Conservation (phyloP, 345 rosid genomes). For the Lepidium didymum region DNA sequence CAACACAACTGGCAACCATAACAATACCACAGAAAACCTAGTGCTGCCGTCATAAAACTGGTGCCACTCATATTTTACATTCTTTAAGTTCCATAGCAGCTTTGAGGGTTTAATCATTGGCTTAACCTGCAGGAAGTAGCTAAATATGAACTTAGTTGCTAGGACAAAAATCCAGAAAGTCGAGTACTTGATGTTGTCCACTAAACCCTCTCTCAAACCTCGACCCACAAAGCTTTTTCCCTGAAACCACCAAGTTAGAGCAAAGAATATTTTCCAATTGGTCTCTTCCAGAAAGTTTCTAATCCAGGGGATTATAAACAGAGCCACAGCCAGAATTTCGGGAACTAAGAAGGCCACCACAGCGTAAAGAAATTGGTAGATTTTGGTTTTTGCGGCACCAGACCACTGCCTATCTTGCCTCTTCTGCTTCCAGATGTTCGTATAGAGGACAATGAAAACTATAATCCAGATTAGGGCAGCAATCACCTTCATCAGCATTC, state of each 20-base stretch:
- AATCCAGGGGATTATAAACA: slow-evolving; percentile 82
- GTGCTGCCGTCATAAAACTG: slow-evolving; percentile 49
- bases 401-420: slow-evolving; percentile 52
- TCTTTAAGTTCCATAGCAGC: slow-evolving; percentile 33
- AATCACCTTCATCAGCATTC: slow-evolving; percentile 67
- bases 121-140: slow-evolving; percentile 81
- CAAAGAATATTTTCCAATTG: slow-evolving; percentile 71
- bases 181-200: slow-evolving; percentile 69
- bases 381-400: slow-evolving; percentile 34
- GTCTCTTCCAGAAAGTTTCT: slow-evolving; percentile 86
- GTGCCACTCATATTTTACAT: slow-evolving; percentile 62
- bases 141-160: slow-evolving; percentile 72
- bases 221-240: slow-evolving; percentile 73
- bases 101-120: slow-evolving; percentile 76
- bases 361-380: slow-evolving; percentile 54
- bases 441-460: slow-evolving; percentile 57
- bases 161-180: slow-evolving; percentile 77
- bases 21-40: slow-evolving; percentile 62
- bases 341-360: slow-evolving; percentile 61
- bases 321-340: slow-evolving; percentile 67
- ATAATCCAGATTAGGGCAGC: slow-evolving; percentile 70
- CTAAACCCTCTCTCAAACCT: slow-evolving; percentile 77
- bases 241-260: slow-evolving; percentile 79
- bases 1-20: slow-evolving; percentile 82
- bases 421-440: slow-evolving; percentile 67